Conservation (phyloP, 257 asterid species). For the Lithospermum erythrorhizon region DNA sequence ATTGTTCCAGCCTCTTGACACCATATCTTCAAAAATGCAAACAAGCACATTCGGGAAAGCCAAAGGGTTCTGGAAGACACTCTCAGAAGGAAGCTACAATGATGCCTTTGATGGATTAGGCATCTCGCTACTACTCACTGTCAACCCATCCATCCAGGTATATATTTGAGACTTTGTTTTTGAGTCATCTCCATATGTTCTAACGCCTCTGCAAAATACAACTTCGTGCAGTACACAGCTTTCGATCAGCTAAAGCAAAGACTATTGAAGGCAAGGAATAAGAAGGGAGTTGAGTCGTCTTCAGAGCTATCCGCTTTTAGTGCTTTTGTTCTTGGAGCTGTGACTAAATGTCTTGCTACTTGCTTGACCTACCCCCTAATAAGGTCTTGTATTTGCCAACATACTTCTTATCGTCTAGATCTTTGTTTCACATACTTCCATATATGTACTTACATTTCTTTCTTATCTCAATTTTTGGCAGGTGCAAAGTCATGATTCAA, state of each 20-base stretch:
- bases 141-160: constrained; percentile 93
- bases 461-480: constrained; percentile 10
- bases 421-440: not conserved
- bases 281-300: constrained; percentile 25
- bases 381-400: constrained; percentile 24
- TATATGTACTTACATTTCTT: not conserved
- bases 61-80: constrained; percentile 64
- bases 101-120: constrained; percentile 83
- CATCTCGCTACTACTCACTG: constrained; percentile 76
- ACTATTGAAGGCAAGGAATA: constrained; percentile 36
- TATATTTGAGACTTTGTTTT: not conserved
- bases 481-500: constrained; percentile 94
- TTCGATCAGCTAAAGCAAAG: constrained; percentile 78
- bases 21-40: constrained; percentile 95
- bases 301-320: constrained; percentile 73
- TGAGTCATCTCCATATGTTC: not conserved
- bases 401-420: too few species aligned
- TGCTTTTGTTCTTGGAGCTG: constrained; percentile 69
- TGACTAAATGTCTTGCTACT: constrained; percentile 79
- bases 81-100: constrained; percentile 71
- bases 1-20: constrained; percentile 71
- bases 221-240: constrained; percentile 58
- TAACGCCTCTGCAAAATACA: constrained; percentile 10
- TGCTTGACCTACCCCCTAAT: constrained; percentile 74
- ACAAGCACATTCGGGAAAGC: constrained; percentile 86